These are phyloP conservation scores for Davidsoniella virescens DNA, from an alignment of 2,329 filamentous ascomycete species.

Conservation along the genomic window DNA sequence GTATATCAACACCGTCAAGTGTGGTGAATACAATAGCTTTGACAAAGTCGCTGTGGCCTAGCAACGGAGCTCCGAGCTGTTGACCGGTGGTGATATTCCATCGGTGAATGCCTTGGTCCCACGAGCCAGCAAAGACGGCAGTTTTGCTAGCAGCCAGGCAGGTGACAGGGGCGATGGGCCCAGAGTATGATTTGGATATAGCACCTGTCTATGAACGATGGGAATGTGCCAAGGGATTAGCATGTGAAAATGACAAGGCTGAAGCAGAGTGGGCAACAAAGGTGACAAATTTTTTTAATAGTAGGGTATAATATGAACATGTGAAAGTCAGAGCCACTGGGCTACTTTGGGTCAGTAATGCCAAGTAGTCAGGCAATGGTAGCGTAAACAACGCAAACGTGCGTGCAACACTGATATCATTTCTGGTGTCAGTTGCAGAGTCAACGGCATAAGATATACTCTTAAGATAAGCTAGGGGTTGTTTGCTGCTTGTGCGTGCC, in stretches of 20 bases:
- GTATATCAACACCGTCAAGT: conserved; percentile 42
- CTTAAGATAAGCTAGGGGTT: too few relatives aligned
- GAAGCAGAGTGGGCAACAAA: background rate
- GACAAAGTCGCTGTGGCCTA: conserved; percentile 80
- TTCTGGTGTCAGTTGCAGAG: too few relatives aligned
- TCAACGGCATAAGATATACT: too few relatives aligned
- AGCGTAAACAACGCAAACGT: too few relatives aligned
- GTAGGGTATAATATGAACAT: background rate
- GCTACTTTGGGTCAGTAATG: too few relatives aligned
- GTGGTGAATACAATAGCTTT: conserved; percentile 55
- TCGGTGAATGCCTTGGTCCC: conserved; percentile 86
- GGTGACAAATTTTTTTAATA: background rate
- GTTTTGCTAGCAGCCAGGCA: conserved; percentile 49
- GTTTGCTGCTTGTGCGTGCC: too few relatives aligned
- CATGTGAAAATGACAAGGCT: background rate
- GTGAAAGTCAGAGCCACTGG: too few relatives aligned
- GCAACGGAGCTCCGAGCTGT: conserved; percentile 40
- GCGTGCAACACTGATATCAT: too few relatives aligned
- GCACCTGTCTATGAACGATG: conserved; percentile 2
- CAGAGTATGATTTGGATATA: conserved; percentile 38
- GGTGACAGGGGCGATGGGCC: conserved; percentile 65
- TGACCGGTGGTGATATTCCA: conserved; percentile 49
- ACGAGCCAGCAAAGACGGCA: conserved; percentile 71
- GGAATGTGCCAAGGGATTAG: background rate
- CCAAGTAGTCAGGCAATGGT: too few relatives aligned